Evolutionary conservation across 2,329 filamentous ascomycete genomes (phyloP).

Genomic region (Cercospora berteroae): DNA sequence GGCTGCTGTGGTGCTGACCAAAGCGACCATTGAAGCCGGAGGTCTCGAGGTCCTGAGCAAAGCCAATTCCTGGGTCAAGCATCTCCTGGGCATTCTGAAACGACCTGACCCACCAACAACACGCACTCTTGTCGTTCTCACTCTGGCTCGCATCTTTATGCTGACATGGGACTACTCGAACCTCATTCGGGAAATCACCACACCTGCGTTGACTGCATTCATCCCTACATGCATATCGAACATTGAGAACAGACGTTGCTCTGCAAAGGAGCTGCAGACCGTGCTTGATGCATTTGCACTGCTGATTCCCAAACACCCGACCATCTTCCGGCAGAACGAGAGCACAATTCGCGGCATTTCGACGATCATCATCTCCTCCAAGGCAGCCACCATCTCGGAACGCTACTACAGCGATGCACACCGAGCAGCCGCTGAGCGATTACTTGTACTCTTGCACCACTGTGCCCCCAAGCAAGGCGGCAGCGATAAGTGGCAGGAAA

Average conservation of each 20-base stretch:
- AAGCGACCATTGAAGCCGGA: slow-evolving; percentile 76
- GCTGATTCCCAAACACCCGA: slow-evolving; percentile 76
- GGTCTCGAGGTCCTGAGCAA: slow-evolving; percentile 78
- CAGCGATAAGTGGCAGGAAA: slow-evolving; percentile 73
- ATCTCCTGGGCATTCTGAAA: slow-evolving; percentile 72
- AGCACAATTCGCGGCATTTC: slow-evolving; percentile 55
- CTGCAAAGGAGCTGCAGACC: slow-evolving; percentile 52
- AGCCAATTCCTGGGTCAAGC: slow-evolving; percentile 71
- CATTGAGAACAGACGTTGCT: slow-evolving; percentile 41
- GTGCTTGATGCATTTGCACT: slow-evolving; percentile 69
- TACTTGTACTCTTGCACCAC: slow-evolving; percentile 71
- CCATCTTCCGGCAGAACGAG: slow-evolving; percentile 75
- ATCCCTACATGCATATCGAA: slow-evolving; percentile 71
- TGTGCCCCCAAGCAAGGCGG: slow-evolving; percentile 78
- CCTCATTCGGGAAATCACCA: slow-evolving; percentile 81
- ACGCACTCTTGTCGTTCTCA: slow-evolving; percentile 74
- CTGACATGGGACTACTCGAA: slow-evolving; percentile 80
- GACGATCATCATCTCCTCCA: slow-evolving; percentile 32
- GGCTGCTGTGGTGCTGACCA: slow-evolving; percentile 73
- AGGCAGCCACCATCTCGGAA: not conserved
- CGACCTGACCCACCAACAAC: slow-evolving; percentile 74
- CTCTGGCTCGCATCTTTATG: slow-evolving; percentile 78
- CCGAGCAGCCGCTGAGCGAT: slow-evolving; percentile 55
- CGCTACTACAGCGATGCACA: slow-evolving; percentile 26
- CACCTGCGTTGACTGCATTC: slow-evolving; percentile 73